phyloP scores from a whole-genome alignment of 192 early-diverging fungal species.

The Haplosporangium gracile region DNA sequence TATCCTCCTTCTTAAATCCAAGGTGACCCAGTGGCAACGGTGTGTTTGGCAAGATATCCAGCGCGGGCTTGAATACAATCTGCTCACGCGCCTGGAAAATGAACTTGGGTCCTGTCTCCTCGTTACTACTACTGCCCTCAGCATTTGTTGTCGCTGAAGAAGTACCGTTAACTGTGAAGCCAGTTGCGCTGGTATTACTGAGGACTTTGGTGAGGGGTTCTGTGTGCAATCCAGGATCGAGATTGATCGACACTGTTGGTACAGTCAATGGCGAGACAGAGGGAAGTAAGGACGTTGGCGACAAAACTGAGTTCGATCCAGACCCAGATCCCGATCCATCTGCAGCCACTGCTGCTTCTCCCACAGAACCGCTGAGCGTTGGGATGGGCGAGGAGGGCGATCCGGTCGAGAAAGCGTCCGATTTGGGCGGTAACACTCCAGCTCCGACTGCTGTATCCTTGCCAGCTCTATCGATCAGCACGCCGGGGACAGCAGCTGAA shows the following conservation, averaged over 20 bases:
- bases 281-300: not conserved
- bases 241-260: not conserved
- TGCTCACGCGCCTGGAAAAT: conserved; percentile 42
- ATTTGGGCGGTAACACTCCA: not conserved
- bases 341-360: not conserved
- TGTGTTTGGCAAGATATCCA: conserved; percentile 51
- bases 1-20: conserved; percentile 55
- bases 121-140: not conserved
- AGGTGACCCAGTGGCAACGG: conserved; percentile 46
- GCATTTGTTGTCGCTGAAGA: not conserved
- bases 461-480: not conserved
- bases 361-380: not conserved
- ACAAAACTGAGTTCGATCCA: not conserved
- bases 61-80: conserved; percentile 48
- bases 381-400: conserved; percentile 22
- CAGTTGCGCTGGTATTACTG: not conserved
- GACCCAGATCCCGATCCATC: not conserved
- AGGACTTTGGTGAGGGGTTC: not conserved
- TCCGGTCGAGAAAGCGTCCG: not conserved
- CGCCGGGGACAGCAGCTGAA: not conserved
- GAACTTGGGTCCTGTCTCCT: conserved; percentile 13
- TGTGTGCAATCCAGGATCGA: not conserved
- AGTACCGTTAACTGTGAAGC: not conserved
- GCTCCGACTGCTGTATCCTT: not conserved
- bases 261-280: not conserved